Evolutionary conservation across 116 monocot genomes (phyloP).

Genomic region (Phalaenopsis hybrid): DNA sequence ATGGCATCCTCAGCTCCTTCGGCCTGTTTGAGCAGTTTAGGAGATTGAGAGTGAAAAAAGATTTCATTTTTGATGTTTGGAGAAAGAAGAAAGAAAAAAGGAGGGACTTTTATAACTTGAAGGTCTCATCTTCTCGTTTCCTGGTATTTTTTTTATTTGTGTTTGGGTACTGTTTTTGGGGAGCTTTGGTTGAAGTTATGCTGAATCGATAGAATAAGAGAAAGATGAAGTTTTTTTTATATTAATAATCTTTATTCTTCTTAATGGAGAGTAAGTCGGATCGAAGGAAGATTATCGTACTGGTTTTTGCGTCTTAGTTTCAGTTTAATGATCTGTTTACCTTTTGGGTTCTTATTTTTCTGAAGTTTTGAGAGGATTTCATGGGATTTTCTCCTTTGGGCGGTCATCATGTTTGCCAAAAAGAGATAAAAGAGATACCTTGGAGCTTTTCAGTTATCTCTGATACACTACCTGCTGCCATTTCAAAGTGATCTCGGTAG

Average conservation of each 20-base stretch:
- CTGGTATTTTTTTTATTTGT: background rate
- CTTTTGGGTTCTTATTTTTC: background rate
- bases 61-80: background rate
- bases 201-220: background rate
- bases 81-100: background rate
- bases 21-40: background rate
- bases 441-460: background rate
- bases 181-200: background rate
- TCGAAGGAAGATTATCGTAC: background rate
- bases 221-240: background rate
- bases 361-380: constrained; percentile 3
- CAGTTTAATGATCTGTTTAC: background rate
- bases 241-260: background rate
- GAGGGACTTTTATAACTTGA: background rate
- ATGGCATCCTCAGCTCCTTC: background rate
- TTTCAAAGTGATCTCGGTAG: background rate
- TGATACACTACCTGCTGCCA: background rate
- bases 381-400: constrained; percentile 6
- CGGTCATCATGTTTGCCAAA: background rate
- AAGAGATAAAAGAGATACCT: constrained; percentile 1
- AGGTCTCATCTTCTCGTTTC: background rate
- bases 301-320: background rate
- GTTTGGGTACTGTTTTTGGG: background rate
- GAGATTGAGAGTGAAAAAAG: background rate
- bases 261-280: background rate